Evolutionary conservation across 768 basidiomycete genomes (phyloP), one percentile per base, ranked within the genome.

Genomic region (Exsudoporus frostii): DNA sequence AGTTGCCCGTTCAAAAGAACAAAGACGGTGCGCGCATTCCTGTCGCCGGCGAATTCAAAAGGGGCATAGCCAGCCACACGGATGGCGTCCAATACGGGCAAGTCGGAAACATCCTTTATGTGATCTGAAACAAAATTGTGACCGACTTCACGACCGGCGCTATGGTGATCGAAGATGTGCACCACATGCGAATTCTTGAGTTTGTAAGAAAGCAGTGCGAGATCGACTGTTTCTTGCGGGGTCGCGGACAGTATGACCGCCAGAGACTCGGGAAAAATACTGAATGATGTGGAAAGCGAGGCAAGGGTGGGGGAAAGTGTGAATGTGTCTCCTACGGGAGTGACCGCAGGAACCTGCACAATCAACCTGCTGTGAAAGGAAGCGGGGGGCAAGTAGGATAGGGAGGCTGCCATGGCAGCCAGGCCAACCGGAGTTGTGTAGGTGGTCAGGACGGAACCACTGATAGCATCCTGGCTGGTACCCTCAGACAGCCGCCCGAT

Each of bases 141-240:
- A 3, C 88, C 83, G 32, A 81, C 73, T 71, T 98, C 93, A 24
- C 96, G 85, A 32, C 85, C 77, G 30, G 84, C 78, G 55, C 83
- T 82, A 64, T 90, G 79, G 61, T 96, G 90, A 70, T 98, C 94
- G 65, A 98, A 94, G 38, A 98, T 73, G 68, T 98, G 93, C 50
- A 94, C 79, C 51, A 90, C 84, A 69, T 96, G 91, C 38, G 74
- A 79, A 19, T 73, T 67, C 15, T 78, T 76, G 45, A 89, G 70
- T 53, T 76, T 78, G 74, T 94, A 94, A n/a, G 92, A 77, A 44
- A 92, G 76, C 25, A 81, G 63, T 3, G 93, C 82, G 50, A 92
- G 81, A 62, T 92, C 88, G 43, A 86, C 79, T 15, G 89, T 77
- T 67, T 97, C 92, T 58, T 89, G 86, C 1, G 92, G 84, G 4